Evolutionary conservation across 1,139 yeast species (phyloP).

Genomic region (Nadsonia commutata): DNA sequence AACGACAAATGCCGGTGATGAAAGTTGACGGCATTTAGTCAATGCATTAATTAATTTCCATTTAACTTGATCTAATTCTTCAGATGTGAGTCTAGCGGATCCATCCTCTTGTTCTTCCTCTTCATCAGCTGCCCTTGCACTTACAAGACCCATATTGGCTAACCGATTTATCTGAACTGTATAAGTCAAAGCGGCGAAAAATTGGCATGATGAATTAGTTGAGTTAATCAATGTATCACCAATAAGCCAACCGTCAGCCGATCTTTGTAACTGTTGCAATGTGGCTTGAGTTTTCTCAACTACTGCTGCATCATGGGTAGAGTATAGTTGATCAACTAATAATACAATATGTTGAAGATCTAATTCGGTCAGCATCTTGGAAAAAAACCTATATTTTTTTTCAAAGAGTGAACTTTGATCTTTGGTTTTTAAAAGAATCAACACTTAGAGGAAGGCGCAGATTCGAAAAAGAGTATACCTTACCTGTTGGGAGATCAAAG

Average conservation of each 20-base stretch:
- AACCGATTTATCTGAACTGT: conserved; percentile 31
- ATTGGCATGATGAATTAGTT: conserved; percentile 29
- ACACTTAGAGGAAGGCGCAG: no score
- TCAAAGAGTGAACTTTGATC: no score
- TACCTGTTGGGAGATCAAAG: no score
- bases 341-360: neutral
- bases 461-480: no score
- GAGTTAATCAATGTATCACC: conserved; percentile 31
- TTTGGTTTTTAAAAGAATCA: no score
- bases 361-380: neutral
- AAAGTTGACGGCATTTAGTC: neutral
- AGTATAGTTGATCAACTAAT: conserved; percentile 5
- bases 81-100: no score
- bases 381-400: no score
- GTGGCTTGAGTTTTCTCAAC: conserved; percentile 26
- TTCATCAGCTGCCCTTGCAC: neutral
- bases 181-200: conserved; percentile 49
- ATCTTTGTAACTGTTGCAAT: conserved; percentile 34
- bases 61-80: neutral
- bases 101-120: no score
- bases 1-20: neutral
- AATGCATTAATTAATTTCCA: neutral
- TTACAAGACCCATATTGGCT: no score
- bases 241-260: conserved; percentile 34
- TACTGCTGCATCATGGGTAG: conserved; percentile 3